Percentiles rank a stretch among this genome's conserved stretches.
These are phyloP conservation scores for Prunus yedoensis DNA, from an alignment of 331 rosid species.

Conservation along the genomic window DNA sequence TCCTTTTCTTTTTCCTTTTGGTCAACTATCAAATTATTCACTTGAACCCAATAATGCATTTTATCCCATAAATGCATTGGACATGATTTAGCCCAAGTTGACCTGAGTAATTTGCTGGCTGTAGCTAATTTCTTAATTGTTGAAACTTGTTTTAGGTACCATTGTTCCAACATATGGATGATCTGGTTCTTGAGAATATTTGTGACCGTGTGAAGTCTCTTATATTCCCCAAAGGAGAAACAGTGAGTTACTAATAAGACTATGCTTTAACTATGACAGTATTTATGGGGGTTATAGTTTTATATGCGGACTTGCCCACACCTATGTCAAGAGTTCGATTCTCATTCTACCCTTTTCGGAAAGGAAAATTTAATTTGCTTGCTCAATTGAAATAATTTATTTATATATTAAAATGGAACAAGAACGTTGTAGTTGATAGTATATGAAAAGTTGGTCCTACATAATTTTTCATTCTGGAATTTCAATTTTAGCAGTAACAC, in stretches of 20 bases:
- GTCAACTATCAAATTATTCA: background rate
- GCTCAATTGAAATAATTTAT: too few species aligned
- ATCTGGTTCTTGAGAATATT: constrained; percentile 81
- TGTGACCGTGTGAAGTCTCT: constrained; percentile 94
- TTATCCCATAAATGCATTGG: too few species aligned
- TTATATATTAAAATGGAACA: too few species aligned
- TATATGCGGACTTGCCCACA: background rate
- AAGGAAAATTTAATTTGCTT: too few species aligned
- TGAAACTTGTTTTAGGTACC: constrained; percentile 57
- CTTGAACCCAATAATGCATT: background rate
- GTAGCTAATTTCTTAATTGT: background rate
- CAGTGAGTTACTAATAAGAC: constrained; percentile 47
- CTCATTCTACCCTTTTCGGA: background rate
- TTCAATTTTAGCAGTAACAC: background rate
- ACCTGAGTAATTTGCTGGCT: too few species aligned
- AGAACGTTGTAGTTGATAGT: background rate
- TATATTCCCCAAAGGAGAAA: constrained; percentile 91
- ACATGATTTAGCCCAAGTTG: too few species aligned
- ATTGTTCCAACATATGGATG: constrained; percentile 93
- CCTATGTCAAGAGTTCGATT: background rate
- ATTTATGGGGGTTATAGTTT: background rate
- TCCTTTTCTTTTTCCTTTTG: too few species aligned
- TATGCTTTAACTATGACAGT: background rate
- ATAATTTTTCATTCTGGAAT: background rate
- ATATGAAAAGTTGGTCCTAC: background rate